Percentiles rank a stretch among this genome's conserved stretches.
These are phyloP conservation scores for Leishmania gerbilli DNA, from an alignment of 208 protist genomes.

Conservation along the genomic window DNA sequence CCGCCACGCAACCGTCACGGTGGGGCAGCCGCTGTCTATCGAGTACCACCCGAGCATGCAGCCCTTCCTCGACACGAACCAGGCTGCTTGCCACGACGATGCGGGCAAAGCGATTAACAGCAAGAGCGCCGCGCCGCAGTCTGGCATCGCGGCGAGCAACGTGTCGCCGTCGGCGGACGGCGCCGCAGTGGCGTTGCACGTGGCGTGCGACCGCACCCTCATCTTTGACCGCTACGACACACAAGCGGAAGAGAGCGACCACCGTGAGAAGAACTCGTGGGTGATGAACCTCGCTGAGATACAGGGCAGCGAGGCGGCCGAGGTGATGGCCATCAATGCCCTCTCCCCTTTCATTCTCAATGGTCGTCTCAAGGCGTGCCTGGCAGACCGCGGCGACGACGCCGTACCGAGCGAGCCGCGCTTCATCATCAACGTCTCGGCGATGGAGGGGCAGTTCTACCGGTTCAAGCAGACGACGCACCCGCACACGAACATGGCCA, in stretches of 20 bases:
- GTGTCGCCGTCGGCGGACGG: conserved; percentile 1
- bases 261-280: conserved; percentile 91
- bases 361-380: conserved; percentile 86
- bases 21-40: conserved; percentile 69
- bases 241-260: conserved; percentile 84
- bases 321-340: conserved; percentile 97
- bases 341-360: conserved; percentile 97
- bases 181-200: conserved; percentile 10
- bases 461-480: conserved; percentile 93
- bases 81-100: background rate
- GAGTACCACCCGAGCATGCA: conserved; percentile 53
- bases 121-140: background rate
- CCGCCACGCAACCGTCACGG: conserved; percentile 70
- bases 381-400: conserved; percentile 73
- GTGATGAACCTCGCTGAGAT: conserved; percentile 91
- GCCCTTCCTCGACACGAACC: conserved; percentile 43
- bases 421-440: conserved; percentile 98
- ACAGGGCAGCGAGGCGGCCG: conserved; percentile 90
- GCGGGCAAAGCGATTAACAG: background rate
- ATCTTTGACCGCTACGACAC: conserved; percentile 93
- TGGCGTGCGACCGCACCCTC: conserved; percentile 31
- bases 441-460: conserved; percentile 98
- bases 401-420: conserved; percentile 60
- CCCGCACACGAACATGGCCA: conserved; percentile 99
- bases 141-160: background rate